A percentile compares a stretch with the other conserved stretches of the same genome.
These are phyloP conservation scores for Penicillium sclerotigenum DNA, from an alignment of 2,329 filamentous ascomycete genomes.

Conservation along the genomic window DNA sequence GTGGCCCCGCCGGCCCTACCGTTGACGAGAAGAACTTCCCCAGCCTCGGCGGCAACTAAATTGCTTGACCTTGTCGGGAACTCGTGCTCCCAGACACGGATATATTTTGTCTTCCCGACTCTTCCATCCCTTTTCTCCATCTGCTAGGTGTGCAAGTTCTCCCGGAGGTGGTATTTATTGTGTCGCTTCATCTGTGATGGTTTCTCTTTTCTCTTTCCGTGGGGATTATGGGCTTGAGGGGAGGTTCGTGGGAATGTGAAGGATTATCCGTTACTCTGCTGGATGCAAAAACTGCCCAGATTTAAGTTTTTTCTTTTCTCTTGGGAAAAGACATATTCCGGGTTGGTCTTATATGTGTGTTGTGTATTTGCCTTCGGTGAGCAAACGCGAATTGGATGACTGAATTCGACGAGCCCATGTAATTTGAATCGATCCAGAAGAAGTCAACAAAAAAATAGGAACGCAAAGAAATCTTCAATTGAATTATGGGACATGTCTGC, in stretches of 20 bases:
- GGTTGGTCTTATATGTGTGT: constrained; percentile 13
- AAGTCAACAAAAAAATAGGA: constrained; percentile 27
- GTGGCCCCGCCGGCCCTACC: constrained; percentile 28
- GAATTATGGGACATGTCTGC: constrained; percentile 9
- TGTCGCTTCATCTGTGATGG: constrained; percentile 9
- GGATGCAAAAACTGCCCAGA: constrained; percentile 7
- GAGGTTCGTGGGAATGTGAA: neutral
- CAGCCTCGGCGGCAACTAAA: constrained; percentile 43
- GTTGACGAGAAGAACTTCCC: constrained; percentile 49
- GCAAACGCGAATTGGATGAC: constrained; percentile 29
- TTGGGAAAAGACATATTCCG: constrained; percentile 8
- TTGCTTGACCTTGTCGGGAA: constrained; percentile 3
- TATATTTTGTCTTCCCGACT: neutral
- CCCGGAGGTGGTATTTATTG: constrained; percentile 5
- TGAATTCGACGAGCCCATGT: constrained; percentile 26
- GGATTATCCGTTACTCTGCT: constrained; percentile 4
- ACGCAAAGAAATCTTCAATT: constrained; percentile 18
- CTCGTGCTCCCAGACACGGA: constrained; percentile 6
- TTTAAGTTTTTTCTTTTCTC: constrained; percentile 5
- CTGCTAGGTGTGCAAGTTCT: constrained; percentile 7
- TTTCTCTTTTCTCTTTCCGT: constrained; percentile 7
- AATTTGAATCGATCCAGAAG: constrained; percentile 31
- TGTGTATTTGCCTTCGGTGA: constrained; percentile 22
- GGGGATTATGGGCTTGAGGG: neutral
- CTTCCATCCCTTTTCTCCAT: constrained; percentile 6